Base-by-base conservation (phyloP, 805 yeast genomes). In the Metschnikowia kofuensis region DNA sequence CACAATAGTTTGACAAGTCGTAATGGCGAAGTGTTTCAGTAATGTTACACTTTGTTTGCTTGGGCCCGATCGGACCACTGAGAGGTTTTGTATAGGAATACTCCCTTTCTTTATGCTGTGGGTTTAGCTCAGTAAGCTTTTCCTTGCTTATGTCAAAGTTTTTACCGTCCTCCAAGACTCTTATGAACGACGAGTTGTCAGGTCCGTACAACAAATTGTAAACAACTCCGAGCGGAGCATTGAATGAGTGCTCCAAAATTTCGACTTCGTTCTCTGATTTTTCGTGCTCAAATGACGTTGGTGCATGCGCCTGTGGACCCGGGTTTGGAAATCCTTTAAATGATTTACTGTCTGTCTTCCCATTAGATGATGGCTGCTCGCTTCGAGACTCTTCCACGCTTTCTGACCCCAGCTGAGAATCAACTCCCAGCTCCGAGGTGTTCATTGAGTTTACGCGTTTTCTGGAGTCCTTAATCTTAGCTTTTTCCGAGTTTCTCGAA, bases 1-100 rank as follows among this genome's bases (percentile, higher is more conserved):
- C 77, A 32, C 89, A 78, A 54, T 76, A 76, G 14, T 74, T 72
- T 6, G 77, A 69, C 44, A 74, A 71, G 58, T 87, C 85, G 58
- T 76, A 67, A 39, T 82, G 79, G 16, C 87, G 73, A 0, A 75
- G 69, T 57, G 90, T 97, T 2, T 65, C 67, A 6, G 72, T 75
- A 31, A 82, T 80, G 27, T 48, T 42, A 63, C 96, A 88, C 48
- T 77, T 82, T 2, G 99, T 91, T 26, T 92, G 89, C 59, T 89
- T 90, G 11, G 99, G 99, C 0, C 99, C 99, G 35, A 94, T 82
- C 1, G 96, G 79, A 45, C 80, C 90, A 45, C 83, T 82, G 48
- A 94, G 74, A 0, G 85, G 89, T 65, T 88, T 88, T 42, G 79
- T 77, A 65, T 91, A 94, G 5, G 78, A 75, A 62, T 79, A 91